Evolutionary conservation across 345 rosid species (phyloP), one percentile per base, ranked within the genome.

Genomic region (Eucalyptus cloeziana): DNA sequence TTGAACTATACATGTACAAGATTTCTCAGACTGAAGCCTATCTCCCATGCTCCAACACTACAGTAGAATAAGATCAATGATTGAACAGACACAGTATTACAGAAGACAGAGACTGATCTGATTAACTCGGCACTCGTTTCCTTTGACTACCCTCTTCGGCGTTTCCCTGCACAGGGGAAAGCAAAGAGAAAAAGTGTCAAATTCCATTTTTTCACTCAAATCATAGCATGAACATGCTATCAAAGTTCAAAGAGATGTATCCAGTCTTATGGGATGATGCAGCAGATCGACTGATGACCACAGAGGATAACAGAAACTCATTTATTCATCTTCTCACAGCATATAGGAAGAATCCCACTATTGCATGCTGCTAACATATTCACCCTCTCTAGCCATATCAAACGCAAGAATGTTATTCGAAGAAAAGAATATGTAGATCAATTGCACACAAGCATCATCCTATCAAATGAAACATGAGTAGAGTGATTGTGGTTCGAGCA

Each of bases 81-180:
- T 89, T 30, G 88, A 85, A 80, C 88, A 71, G 91, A 85, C 89
- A 89, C 87, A 76, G 90, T 49, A 92, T 91, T 93, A 94, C 91
- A 92, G 79, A 90, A 90, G 91, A 91, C 91, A 92, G 88, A 92
- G 87, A 81, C 93, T 85, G 79, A 89, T 92, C 81, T 71, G 92
- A 86, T 92, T 92, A 98, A 91, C 94, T 94, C 94, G 95, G 93
- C 94, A 95, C 86, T 89, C 94, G 89, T 91, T 95, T 97, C 91
- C 96, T 95, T 87, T 93, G 97, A 93, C 94, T 95, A 90, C 95
- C 95, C 91, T 94, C 97, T 90, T 96, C 97, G n/a, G 90, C 64
- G 90, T 89, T 90, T 87, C 94, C 98, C 99, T 97, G 98, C 92
- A 37, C 25, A 30, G 47, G 31, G 49, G 43, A 93, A 90, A 79